Evolutionary conservation across 371 early-diverging fungal species (phyloP).

Genomic region (Lichtheimia ramosa): DNA sequence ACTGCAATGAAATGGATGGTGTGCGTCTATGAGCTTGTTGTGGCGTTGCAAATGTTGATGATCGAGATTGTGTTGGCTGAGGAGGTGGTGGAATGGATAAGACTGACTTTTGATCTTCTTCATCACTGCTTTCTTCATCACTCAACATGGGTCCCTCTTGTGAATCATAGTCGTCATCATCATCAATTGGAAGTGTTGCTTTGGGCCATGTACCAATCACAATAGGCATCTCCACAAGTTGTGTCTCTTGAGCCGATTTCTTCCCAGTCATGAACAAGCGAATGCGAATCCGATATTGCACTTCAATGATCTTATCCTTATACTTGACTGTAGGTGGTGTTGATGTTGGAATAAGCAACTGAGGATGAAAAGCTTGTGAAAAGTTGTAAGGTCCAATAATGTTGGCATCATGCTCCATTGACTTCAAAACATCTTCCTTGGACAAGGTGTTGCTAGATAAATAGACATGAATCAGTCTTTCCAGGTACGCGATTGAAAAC

Average conservation of each 20-base stretch:
- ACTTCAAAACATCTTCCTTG: constrained; percentile 21
- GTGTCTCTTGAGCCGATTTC: constrained; percentile 7
- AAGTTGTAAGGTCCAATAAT: constrained; percentile 19
- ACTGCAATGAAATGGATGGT: constrained; percentile 3
- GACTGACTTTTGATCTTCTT: constrained; percentile 1
- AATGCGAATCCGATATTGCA: constrained; percentile 38
- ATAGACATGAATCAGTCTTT: not conserved
- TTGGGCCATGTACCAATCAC: constrained; percentile 50
- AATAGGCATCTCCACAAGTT: constrained; percentile 37
- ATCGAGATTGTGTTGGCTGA: not conserved
- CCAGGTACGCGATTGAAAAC: not conserved
- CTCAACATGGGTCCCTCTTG: constrained; percentile 13
- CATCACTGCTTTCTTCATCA: constrained; percentile 18
- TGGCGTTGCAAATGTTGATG: not conserved
- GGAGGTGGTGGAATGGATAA: constrained; percentile 2
- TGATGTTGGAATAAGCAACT: constrained; percentile 43
- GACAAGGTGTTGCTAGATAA: constrained; percentile 9
- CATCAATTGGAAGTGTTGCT: constrained; percentile 47
- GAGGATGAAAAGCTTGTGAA: constrained; percentile 26
- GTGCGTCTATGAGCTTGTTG: constrained; percentile 8
- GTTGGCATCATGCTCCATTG: constrained; percentile 19
- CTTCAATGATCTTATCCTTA: constrained; percentile 32
- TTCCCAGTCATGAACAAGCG: constrained; percentile 16
- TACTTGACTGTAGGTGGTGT: constrained; percentile 46
- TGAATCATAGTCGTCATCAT: constrained; percentile 36